phyloP scores from a whole-genome alignment of 345 rosid genomes.

The Citropsis articulata region DNA sequence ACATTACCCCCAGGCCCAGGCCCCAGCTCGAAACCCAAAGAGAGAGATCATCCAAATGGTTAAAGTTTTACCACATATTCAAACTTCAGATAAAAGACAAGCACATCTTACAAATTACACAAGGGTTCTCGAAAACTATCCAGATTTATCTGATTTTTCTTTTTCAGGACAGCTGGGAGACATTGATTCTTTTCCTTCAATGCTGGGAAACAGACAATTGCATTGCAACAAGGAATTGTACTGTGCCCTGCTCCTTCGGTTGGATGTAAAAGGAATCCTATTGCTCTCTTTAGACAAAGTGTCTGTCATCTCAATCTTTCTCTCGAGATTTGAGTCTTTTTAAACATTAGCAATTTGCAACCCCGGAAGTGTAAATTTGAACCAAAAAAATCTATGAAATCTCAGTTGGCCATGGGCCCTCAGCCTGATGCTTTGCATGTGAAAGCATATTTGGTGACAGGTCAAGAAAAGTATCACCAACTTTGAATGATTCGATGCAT shows the following conservation, averaged over 20 bases:
- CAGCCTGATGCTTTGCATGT: neutral
- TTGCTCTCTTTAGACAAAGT: neutral
- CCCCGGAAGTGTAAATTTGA: neutral
- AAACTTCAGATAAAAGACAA: neutral
- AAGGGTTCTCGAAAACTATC: neutral
- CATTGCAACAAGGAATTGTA: neutral
- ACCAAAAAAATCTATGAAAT: neutral
- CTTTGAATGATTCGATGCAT: neutral
- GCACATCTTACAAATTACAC: neutral
- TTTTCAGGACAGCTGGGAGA: neutral
- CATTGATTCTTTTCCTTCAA: neutral
- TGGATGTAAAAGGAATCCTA: neutral
- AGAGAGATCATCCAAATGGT: neutral
- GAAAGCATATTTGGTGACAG: neutral
- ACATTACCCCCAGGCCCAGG: neutral
- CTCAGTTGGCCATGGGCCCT: slow-evolving; percentile 4
- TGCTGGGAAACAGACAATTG: neutral
- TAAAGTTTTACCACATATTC: neutral
- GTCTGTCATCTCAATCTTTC: neutral
- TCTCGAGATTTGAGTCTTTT: neutral
- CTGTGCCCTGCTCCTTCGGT: neutral
- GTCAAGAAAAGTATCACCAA: neutral
- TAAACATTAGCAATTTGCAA: neutral
- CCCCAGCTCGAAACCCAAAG: neutral
- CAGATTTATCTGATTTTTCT: neutral